Conservation (phyloP, 2,329 filamentous ascomycete species). For the Bretziella fagacearum region DNA sequence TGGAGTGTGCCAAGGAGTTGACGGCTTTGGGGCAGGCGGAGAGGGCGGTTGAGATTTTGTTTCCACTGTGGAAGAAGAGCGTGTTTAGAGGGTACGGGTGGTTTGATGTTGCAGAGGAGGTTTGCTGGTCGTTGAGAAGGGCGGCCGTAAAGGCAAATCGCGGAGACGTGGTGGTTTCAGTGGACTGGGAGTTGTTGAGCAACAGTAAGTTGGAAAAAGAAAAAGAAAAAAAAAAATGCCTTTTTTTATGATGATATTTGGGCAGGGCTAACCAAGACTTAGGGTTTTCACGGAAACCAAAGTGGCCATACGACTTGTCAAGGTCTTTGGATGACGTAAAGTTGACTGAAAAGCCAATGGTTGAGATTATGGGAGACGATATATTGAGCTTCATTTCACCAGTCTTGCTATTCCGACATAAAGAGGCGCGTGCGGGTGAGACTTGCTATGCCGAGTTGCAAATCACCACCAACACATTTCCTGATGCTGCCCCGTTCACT, state of each 20-base stretch:
- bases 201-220: constrained; percentile 30
- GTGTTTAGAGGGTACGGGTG: constrained; percentile 42
- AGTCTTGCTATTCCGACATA: constrained; percentile 40
- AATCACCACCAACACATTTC: constrained; percentile 38
- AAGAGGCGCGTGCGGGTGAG: constrained; percentile 45
- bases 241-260: not conserved
- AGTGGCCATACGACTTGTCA: constrained; percentile 45
- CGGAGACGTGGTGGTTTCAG: constrained; percentile 38
- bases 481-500: constrained; percentile 32
- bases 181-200: constrained; percentile 49
- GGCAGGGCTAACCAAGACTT: constrained; percentile 2
- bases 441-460: constrained; percentile 39
- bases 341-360: constrained; percentile 28
- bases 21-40: constrained; percentile 34
- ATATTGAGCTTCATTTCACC: constrained; percentile 37
- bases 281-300: constrained; percentile 37
- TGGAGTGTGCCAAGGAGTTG: constrained; percentile 41
- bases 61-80: constrained; percentile 40
- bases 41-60: constrained; percentile 35
- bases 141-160: constrained; percentile 37
- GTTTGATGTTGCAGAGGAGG: constrained; percentile 40
- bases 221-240: not conserved
- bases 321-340: constrained; percentile 36
- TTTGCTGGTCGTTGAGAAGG: constrained; percentile 42
- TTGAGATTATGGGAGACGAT: constrained; percentile 34